Evolutionary conservation across 2,329 filamentous ascomycete species (phyloP).

Genomic region (Aspergillus udagawae): DNA sequence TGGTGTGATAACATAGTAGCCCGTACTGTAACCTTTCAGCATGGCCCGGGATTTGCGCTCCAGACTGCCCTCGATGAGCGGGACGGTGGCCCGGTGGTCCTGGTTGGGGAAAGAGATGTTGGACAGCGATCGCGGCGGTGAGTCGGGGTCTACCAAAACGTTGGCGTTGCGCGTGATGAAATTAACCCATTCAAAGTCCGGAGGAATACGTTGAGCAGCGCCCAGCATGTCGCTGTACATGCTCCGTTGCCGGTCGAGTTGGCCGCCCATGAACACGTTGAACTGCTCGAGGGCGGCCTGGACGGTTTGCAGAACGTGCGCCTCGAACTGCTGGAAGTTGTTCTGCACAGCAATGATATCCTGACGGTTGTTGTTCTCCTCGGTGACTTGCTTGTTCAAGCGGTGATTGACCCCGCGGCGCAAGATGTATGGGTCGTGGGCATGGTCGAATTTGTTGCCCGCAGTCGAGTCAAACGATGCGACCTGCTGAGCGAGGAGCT

Average conservation of each 20-base stretch:
- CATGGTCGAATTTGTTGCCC: slow-evolving; percentile 64
- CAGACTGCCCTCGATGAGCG: slow-evolving; percentile 81
- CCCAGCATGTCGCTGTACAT: slow-evolving; percentile 81
- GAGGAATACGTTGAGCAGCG: slow-evolving; percentile 70
- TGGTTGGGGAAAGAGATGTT: slow-evolving; percentile 84
- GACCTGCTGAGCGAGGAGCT: slow-evolving; percentile 82
- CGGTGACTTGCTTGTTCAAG: slow-evolving; percentile 82
- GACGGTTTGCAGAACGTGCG: slow-evolving; percentile 75
- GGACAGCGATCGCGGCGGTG: slow-evolving; percentile 68
- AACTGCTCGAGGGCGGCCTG: slow-evolving; percentile 82
- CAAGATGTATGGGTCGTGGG: slow-evolving; percentile 84
- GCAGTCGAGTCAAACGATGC: slow-evolving; percentile 69
- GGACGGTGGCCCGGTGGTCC: slow-evolving; percentile 71
- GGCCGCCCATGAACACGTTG: slow-evolving; percentile 72
- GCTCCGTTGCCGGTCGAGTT: slow-evolving; percentile 74
- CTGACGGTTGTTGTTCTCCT: slow-evolving; percentile 94
- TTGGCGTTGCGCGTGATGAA: slow-evolving; percentile 70
- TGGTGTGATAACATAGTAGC: slow-evolving; percentile 87
- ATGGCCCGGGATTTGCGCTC: slow-evolving; percentile 90
- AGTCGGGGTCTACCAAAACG: slow-evolving; percentile 72
- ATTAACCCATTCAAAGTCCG: slow-evolving; percentile 86
- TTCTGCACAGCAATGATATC: slow-evolving; percentile 89
- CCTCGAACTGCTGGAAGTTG: slow-evolving; percentile 83
- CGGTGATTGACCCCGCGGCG: slow-evolving; percentile 77
- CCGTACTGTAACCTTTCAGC: slow-evolving; percentile 69